These are phyloP conservation scores for Camellia japonica DNA, from an alignment of 148 eudicot species.

Conservation along the genomic window DNA sequence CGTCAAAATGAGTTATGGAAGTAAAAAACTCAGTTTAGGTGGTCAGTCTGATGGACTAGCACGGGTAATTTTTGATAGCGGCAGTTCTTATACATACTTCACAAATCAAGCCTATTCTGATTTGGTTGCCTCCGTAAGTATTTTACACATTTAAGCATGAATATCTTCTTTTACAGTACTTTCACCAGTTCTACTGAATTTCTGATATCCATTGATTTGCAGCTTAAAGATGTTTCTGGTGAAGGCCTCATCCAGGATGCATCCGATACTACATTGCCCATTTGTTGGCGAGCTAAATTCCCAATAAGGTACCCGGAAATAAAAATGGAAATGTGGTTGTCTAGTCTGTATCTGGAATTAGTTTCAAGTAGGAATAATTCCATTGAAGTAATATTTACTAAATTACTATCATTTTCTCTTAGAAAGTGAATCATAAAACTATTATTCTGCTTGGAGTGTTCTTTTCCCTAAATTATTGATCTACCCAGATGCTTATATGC, in stretches of 20 bases:
- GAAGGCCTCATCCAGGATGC: conserved; percentile 39
- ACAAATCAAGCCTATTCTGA: conserved; percentile 46
- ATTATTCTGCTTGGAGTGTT: too few species aligned
- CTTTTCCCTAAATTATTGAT: too few species aligned
- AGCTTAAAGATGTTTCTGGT: conserved; percentile 38
- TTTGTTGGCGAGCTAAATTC: conserved; percentile 56
- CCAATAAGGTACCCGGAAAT: conserved; percentile 44
- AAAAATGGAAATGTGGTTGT: not conserved
- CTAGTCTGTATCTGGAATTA: not conserved
- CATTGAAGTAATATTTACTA: not conserved
- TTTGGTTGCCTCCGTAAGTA: conserved; percentile 42
- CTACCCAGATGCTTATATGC: too few species aligned
- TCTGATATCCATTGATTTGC: conserved; percentile 12
- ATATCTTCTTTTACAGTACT: conserved; percentile 1
- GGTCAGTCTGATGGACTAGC: conserved; percentile 18
- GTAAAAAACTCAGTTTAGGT: conserved; percentile 35
- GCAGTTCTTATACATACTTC: conserved; percentile 63
- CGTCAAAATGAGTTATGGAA: conserved; percentile 38
- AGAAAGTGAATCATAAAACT: not conserved
- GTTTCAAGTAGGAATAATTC: not conserved
- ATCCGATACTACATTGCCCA: conserved; percentile 50
- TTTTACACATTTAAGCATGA: not conserved
- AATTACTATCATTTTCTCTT: not conserved
- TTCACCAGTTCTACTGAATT: not conserved
- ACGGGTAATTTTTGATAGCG: conserved; percentile 51